Evolutionary conservation across 2,329 filamentous ascomycete species (phyloP).

Genomic region (Trichocomaceae sp.): DNA sequence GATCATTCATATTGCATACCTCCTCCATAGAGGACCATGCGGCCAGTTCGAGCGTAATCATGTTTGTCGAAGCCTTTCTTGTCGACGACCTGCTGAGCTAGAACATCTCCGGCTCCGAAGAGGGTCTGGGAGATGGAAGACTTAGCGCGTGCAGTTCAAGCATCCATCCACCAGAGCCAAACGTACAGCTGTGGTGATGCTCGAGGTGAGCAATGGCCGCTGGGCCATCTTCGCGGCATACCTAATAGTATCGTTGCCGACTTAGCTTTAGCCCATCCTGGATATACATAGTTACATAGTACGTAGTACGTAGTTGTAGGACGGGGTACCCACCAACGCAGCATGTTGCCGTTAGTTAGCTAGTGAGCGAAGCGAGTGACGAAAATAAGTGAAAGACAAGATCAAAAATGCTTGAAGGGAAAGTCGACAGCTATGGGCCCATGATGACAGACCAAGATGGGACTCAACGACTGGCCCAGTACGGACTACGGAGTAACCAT

Average conservation of each 20-base stretch:
- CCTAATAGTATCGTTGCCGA: conserved; percentile 42
- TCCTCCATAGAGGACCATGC: conserved; percentile 46
- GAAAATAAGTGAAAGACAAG: not conserved
- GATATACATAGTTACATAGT: too few relatives aligned
- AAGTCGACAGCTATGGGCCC: not conserved
- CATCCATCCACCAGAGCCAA: not conserved
- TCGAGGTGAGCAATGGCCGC: conserved; percentile 82
- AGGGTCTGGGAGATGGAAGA: conserved; percentile 52
- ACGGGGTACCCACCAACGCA: conserved; percentile 29
- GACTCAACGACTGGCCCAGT: too few relatives aligned
- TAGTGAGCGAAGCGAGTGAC: not conserved
- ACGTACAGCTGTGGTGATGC: conserved; percentile 69
- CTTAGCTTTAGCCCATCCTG: not conserved
- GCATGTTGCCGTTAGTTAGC: conserved; percentile 20
- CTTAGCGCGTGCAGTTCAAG: not conserved
- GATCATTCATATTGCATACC: conserved; percentile 30
- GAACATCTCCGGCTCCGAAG: conserved; percentile 84
- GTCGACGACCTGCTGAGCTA: conserved; percentile 88
- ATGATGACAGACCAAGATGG: not conserved
- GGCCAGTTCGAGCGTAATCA: conserved; percentile 48
- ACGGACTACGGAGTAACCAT: too few relatives aligned
- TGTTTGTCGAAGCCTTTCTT: conserved; percentile 70
- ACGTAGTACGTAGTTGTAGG: too few relatives aligned
- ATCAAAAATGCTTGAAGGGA: not conserved
- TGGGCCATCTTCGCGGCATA: conserved; percentile 78